These are phyloP conservation scores for Neurospora sp. DNA, from an alignment of 495 filamentous ascomycete genomes.

Conservation along the genomic window DNA sequence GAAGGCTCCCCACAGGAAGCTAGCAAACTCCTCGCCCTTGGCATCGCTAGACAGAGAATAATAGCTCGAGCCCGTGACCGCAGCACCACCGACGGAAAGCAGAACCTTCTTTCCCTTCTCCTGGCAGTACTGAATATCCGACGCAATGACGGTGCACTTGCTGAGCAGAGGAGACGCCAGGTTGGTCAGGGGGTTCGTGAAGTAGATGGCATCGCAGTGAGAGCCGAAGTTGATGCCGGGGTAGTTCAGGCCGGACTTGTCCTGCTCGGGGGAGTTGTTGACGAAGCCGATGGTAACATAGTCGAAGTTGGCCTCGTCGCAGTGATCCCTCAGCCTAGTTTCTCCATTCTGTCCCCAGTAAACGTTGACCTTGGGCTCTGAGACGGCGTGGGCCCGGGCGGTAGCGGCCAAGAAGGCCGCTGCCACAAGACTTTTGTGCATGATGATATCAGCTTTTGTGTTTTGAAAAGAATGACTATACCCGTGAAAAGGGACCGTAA, in stretches of 20 bases:
- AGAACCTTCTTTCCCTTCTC: conserved; percentile 52
- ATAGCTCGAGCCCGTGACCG: conserved; percentile 20
- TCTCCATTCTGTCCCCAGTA: conserved; percentile 27
- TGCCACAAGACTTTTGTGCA: conserved; percentile 18
- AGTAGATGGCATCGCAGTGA: conserved; percentile 25
- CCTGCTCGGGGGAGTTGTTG: conserved; percentile 29
- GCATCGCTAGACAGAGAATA: conserved; percentile 38
- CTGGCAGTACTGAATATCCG: conserved; percentile 55
- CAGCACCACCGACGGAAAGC: conserved; percentile 49
- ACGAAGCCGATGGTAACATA: conserved; percentile 33
- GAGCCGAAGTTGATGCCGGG: conserved; percentile 32
- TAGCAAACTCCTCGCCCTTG: conserved; percentile 45
- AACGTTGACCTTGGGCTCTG: conserved; percentile 18
- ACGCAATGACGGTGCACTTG: conserved; percentile 29
- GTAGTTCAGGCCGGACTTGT: conserved; percentile 20
- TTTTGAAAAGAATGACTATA: conserved; percentile 9
- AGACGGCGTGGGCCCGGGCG: conserved; percentile 6
- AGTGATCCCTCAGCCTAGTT: conserved; percentile 18
- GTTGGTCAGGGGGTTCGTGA: conserved; percentile 18
- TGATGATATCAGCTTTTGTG: background rate
- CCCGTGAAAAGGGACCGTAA: conserved; percentile 15
- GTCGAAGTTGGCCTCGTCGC: conserved; percentile 25
- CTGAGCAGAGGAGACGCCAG: conserved; percentile 27
- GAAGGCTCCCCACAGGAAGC: conserved; percentile 57
- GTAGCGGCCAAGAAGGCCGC: conserved; percentile 24